Evolutionary conservation across 2,329 filamentous ascomycete genomes (phyloP).

Genomic region (Dothideomycetes sp.): DNA sequence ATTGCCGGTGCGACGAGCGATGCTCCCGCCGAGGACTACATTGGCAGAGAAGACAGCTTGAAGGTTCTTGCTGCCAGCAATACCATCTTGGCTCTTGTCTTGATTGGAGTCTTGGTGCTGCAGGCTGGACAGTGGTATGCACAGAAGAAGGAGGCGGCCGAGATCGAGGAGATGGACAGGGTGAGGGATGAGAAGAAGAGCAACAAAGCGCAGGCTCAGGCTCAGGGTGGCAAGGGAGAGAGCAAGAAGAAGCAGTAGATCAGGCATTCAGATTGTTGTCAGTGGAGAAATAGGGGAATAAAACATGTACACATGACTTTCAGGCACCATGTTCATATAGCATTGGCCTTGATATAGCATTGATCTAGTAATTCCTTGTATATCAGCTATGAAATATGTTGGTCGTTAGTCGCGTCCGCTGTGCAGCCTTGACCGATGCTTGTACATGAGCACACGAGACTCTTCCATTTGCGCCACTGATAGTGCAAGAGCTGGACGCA

Average conservation of each 20-base stretch:
- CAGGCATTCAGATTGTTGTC: too few species aligned
- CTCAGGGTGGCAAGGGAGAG: conserved; percentile 5
- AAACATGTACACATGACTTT: too few species aligned
- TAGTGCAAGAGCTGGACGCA: too few species aligned
- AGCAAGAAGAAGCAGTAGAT: conserved; percentile 17
- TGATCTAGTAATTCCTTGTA: too few species aligned
- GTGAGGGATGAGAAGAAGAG: conserved; percentile 38
- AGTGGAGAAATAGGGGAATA: too few species aligned
- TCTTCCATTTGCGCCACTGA: too few species aligned
- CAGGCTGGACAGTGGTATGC: conserved; percentile 99
- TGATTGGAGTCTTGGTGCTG: conserved; percentile 82
- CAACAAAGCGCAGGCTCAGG: conserved; percentile 24
- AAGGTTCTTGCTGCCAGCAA: conserved; percentile 89
- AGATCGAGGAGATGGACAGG: conserved; percentile 55
- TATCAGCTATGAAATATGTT: too few species aligned
- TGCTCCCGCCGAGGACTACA: conserved; percentile 47
- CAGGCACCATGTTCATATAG: too few species aligned
- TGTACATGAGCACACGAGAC: too few species aligned
- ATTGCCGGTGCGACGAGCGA: conserved; percentile 12
- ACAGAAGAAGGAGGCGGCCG: conserved; percentile 80
- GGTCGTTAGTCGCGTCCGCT: too few species aligned
- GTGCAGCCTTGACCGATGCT: too few species aligned
- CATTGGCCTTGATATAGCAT: too few species aligned
- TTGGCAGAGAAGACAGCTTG: conserved; percentile 79
- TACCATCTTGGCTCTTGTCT: conserved; percentile 84